Conservation (phyloP, 345 rosid genomes). For the Lepidium didymum region DNA sequence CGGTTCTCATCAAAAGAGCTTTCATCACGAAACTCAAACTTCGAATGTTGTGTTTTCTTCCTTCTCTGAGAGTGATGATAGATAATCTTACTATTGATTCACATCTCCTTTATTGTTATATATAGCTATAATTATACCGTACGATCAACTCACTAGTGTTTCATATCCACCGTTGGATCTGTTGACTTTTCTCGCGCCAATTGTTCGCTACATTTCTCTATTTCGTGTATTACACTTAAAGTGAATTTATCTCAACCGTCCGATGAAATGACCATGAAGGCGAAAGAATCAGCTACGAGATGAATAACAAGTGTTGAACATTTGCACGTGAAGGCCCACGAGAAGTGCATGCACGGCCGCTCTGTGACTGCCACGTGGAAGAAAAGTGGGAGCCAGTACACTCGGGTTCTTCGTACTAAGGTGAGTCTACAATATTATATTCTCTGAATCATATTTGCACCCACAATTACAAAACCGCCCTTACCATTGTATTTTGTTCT, state of each 20-base stretch:
- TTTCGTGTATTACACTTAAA: not conserved
- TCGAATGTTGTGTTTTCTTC: not conserved
- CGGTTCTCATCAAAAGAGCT: conserved; percentile 44
- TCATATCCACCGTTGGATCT: conserved; percentile 14
- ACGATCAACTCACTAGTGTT: not conserved
- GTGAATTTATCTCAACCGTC: conserved; percentile 24
- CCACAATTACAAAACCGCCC: no score
- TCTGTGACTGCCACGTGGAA: conserved; percentile 27
- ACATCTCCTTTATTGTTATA: not conserved
- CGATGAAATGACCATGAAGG: conserved; percentile 34
- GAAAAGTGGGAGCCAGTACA: not conserved
- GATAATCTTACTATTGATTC: not conserved
- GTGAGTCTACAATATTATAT: not conserved
- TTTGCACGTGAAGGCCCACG: conserved; percentile 29
- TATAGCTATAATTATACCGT: conserved; percentile 10
- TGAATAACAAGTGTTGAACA: conserved; percentile 31
- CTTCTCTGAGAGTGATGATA: not conserved
- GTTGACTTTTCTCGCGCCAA: not conserved
- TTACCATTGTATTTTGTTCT: no score
- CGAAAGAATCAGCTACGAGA: conserved; percentile 20
- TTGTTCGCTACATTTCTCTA: not conserved
- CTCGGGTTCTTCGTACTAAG: not conserved
- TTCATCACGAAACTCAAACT: conserved; percentile 38
- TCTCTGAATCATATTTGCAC: not conserved
- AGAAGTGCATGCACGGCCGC: conserved; percentile 18